Evolutionary conservation across 305 asterid species (phyloP).

Genomic region (Rubia tinctorum): DNA sequence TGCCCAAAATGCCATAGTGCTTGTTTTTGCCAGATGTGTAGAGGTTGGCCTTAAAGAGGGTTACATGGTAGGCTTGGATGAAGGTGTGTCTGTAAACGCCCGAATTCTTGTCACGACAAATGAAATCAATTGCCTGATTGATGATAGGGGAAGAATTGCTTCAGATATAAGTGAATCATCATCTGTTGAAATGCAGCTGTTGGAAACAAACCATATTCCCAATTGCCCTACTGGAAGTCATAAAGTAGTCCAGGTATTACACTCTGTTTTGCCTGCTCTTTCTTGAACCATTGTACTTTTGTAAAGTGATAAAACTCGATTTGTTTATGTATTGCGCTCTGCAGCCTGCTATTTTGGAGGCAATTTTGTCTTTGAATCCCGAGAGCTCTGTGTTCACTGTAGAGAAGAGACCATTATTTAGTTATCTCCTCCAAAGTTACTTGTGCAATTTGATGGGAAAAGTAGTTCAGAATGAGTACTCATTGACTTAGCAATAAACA

Average conservation of each 20-base stretch:
- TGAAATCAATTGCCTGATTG: conserved; percentile 40
- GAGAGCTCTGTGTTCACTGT: not conserved
- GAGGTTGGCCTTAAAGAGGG: conserved; percentile 38
- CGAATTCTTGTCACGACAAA: conserved; percentile 41
- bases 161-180: conserved; percentile 36
- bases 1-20: conserved; percentile 49
- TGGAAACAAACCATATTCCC: conserved; percentile 27
- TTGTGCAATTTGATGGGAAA: not conserved
- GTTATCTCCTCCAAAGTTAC: not conserved
- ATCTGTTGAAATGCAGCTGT: conserved; percentile 43
- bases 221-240: conserved; percentile 33
- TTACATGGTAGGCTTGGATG: conserved; percentile 21
- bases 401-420: not conserved
- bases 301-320: conserved; percentile 9
- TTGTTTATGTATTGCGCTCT: not conserved
- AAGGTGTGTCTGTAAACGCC: conserved; percentile 32
- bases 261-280: conserved; percentile 23
- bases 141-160: conserved; percentile 39
- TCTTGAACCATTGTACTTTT: conserved; percentile 18
- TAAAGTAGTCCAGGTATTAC: conserved; percentile 48
- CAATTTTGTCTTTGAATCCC: not conserved
- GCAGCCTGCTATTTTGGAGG: not conserved
- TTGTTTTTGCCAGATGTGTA: conserved; percentile 46
- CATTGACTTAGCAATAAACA: not conserved
- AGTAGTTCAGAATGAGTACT: no score